Base-by-base conservation (phyloP, 345 rosid species). In the Citrus sp. region DNA sequence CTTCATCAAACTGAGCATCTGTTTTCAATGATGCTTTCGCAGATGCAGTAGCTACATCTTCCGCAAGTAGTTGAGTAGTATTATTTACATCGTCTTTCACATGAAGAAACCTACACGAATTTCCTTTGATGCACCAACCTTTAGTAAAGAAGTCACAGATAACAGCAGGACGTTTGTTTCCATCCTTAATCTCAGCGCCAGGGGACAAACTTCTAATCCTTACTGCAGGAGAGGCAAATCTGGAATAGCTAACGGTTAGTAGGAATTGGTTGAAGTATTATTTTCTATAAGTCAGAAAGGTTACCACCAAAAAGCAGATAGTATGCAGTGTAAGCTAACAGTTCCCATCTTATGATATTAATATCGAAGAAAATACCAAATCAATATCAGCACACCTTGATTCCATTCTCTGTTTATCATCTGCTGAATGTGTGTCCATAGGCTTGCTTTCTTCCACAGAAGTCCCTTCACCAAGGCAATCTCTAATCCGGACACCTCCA, bases 111-210 rank as follows among this genome's bases (percentile, higher is more conserved):
- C 78, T 90, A 85, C 99, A 95, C 5, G 87, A 87, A 66, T 55
- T 86, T 78, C 98, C 97, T 81, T 80, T 93, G 77, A 85, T 78
- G 89, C 99, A 95, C 96, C 98, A 88, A 46, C 99, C 98, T 86
- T 86, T 89, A 35, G 87, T 84, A 80, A 85, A 95, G 85, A 92
- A 95, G 80, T 86, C 84, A 80, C 98, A 95, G 30, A 82, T 68
- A 60, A 78, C 62, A 2, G 91, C 94, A 24, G 85, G 80, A 69
- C 91, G 92, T 81, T 87, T 88, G 82, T 79, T 85, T 76, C 40
- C 85, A 80, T 83, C 78, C 56, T 75, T 77, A 46, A 81, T 71
- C 66, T 81, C 88, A 22, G 55, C 54, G 77, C 77, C 70, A 28
- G 88, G 87, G 63, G 87, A 75, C 65, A 81, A 80, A 84, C 87